Evolutionary conservation across 1,139 yeast genomes (phyloP).

Genomic region (Saccharomycopsis hybrid): DNA sequence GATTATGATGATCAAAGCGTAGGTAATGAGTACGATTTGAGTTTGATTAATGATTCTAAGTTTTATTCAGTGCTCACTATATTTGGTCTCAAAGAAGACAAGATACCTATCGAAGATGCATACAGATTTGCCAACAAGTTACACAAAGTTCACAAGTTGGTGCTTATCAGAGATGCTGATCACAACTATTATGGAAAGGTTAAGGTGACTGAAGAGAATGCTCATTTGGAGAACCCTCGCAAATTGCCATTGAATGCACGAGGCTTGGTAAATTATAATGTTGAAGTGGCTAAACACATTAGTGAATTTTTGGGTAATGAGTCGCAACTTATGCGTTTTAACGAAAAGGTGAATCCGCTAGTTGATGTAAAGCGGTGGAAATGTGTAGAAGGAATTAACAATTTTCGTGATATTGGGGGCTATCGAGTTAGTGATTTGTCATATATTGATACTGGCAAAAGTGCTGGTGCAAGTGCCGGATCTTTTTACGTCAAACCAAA

Average conservation of each 20-base stretch:
- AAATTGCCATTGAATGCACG: conserved; percentile 39
- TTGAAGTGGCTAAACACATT: conserved; percentile 46
- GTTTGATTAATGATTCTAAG: too few relatives aligned
- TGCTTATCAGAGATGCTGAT: conserved; percentile 62
- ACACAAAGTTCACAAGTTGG: conserved; percentile 51
- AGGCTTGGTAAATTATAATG: conserved; percentile 52
- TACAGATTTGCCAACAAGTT: conserved; percentile 52
- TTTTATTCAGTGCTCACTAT: conserved; percentile 48
- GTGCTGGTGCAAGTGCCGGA: too few relatives aligned
- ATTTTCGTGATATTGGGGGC: conserved; percentile 81
- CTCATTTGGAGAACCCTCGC: conserved; percentile 33
- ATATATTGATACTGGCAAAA: neutral
- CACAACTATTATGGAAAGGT: conserved; percentile 66
- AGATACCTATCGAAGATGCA: conserved; percentile 62
- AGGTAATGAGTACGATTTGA: too few relatives aligned
- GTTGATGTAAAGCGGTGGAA: conserved; percentile 50
- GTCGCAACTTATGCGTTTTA: neutral
- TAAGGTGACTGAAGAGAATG: conserved; percentile 30
- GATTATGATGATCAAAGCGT: too few relatives aligned
- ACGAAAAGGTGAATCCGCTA: neutral
- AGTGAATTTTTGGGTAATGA: too few relatives aligned
- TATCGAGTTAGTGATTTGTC: conserved; percentile 33
- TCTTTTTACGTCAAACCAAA: conserved; percentile 45
- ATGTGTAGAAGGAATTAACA: conserved; percentile 56
- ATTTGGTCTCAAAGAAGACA: conserved; percentile 62